Base-by-base conservation (phyloP, 2,329 filamentous ascomycete genomes). In the Penicillium sp. region DNA sequence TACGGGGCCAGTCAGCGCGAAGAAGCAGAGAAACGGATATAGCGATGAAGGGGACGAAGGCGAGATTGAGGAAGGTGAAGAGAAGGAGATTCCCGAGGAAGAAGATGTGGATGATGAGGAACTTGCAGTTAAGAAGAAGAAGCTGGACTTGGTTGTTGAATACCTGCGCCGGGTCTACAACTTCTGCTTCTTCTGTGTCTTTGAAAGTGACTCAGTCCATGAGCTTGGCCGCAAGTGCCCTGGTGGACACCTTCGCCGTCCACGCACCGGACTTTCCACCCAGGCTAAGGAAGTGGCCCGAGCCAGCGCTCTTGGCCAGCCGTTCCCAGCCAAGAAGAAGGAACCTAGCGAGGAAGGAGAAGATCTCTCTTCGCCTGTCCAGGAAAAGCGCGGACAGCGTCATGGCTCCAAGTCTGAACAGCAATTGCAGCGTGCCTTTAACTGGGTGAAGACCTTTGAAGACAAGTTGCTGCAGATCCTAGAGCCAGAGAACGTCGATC, bases 141-240 rank as follows among this genome's bases (percentile, higher is more conserved):
- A 94, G 70, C 85, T 99, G 49, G 94, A 99, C 76, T 81, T 99
- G 36, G 83, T 96, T 74, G 94, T 97, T 52, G 94, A 99, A 77
- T 99, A 99, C 73, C 83, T 99, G 58, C 91, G 94, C 51, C 88
- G 94, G 16, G 94, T 99, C 51, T 96, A 95, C 82, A 97, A 94
- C 77, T 97, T 99, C 78, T 99, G 94, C 79, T 97, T 99, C 81
- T 99, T 97, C 80, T 99, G 94, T 73, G 95, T 99, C 5, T 97
- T 99, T 66, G 94, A 99, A 76, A 94, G 92, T 70, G 94, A 99
- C 74, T 97, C 93, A 0, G 88, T 97, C 23, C 94, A 99, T 70
- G 94, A 99, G 76, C 81, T 99, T 64, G 92, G 91, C 40, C 87
- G 94, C 58, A 97, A 99, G 77, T 99, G 94, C 68, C 92, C 94